Conservation (phyloP, 352 stramenopile species). For the Globisporangium heterothallicum region DNA sequence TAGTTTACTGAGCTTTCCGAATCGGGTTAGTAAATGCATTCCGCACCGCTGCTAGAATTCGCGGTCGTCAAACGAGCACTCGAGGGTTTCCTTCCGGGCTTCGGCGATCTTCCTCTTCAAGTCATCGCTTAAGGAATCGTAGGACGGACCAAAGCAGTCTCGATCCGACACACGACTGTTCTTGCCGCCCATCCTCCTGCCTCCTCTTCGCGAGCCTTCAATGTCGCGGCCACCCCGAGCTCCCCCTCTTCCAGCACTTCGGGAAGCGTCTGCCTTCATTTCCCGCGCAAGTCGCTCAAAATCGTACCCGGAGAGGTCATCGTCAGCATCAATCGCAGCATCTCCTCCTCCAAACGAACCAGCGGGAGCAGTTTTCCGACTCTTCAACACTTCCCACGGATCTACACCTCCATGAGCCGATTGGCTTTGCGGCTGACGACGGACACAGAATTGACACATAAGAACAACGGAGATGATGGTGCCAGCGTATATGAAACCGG, state of each 20-base stretch:
- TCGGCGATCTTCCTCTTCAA: conserved; percentile 24
- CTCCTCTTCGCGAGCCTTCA: background rate
- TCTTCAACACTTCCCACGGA: conserved; percentile 1
- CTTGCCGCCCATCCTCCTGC: background rate
- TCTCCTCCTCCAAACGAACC: background rate
- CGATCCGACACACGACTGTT: conserved; percentile 1
- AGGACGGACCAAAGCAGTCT: conserved; percentile 13
- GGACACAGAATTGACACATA: conserved; percentile 24
- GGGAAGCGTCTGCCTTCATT: background rate
- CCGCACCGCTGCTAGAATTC: too few species aligned
- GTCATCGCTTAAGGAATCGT: conserved; percentile 31
- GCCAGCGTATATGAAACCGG: conserved; percentile 15
- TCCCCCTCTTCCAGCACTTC: background rate
- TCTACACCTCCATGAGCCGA: background rate
- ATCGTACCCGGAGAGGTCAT: conserved; percentile 13
- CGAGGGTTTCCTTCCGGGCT: conserved; percentile 25
- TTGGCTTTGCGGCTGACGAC: conserved; percentile 6
- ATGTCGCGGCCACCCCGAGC: background rate
- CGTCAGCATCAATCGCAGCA: background rate
- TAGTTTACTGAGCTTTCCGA: too few species aligned
- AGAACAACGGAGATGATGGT: conserved; percentile 20
- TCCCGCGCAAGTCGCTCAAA: conserved; percentile 10
- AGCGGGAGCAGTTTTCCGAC: background rate
- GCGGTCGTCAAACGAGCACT: conserved; percentile 27
- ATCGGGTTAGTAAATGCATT: too few species aligned